Evolutionary conservation across 208 protist genomes (phyloP).

Genomic region (Lotmaria passim): DNA sequence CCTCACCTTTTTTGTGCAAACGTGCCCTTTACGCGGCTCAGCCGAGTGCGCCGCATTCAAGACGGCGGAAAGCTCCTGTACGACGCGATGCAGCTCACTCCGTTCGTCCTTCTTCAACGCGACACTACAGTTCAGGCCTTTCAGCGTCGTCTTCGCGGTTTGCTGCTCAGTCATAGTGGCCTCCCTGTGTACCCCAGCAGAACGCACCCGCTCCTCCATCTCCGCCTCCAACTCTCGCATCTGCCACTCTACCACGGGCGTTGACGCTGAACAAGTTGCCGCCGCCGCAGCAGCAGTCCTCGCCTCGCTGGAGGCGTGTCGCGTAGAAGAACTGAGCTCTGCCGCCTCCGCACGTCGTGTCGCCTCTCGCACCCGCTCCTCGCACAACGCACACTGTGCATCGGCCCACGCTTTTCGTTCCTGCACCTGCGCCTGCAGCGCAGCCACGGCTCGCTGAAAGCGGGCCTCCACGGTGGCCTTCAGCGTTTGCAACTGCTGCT

Average conservation of each 20-base stretch:
- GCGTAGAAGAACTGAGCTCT: background rate
- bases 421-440: constrained; percentile 14
- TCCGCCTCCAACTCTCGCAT: constrained; percentile 4
- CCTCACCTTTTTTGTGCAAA: background rate
- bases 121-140: background rate
- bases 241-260: background rate
- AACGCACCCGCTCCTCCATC: background rate
- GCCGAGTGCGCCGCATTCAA: background rate
- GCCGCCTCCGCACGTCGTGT: background rate
- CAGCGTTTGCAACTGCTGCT: background rate
- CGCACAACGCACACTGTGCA: constrained; percentile 16
- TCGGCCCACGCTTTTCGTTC: constrained; percentile 31
- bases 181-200: background rate
- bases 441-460: constrained; percentile 15
- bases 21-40: background rate
- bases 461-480: constrained; percentile 12
- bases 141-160: background rate
- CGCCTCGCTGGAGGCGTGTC: no score
- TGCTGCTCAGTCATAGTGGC: constrained; percentile 6
- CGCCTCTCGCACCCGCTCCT: constrained; percentile 15
- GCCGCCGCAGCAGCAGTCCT: no score
- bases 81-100: background rate
- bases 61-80: background rate
- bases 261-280: background rate
- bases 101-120: background rate